Evolutionary conservation across 768 basidiomycete genomes (phyloP).

Genomic region (Russula griseocarnosa): DNA sequence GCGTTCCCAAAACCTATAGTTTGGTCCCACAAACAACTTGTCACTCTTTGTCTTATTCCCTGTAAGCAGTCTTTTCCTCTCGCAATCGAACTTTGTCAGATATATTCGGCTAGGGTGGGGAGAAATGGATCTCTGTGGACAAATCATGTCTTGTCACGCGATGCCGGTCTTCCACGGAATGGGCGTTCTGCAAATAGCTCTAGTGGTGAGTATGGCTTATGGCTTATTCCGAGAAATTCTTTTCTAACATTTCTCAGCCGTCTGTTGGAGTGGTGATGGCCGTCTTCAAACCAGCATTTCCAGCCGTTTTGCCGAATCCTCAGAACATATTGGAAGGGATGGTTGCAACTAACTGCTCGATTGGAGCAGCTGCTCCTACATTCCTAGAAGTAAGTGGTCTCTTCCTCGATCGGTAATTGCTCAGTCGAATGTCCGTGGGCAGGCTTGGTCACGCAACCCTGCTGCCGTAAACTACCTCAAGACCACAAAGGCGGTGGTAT

Average conservation of each 20-base stretch:
- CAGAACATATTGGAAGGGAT: constrained; percentile 33
- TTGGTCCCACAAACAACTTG: constrained; percentile 28
- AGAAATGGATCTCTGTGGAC: constrained; percentile 30
- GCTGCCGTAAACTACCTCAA: constrained; percentile 28
- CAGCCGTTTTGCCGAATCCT: constrained; percentile 34
- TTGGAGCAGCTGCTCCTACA: constrained; percentile 34
- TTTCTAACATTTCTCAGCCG: constrained; percentile 27
- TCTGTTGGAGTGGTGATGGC: constrained; percentile 32
- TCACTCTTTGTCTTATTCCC: constrained; percentile 21
- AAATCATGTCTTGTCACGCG: constrained; percentile 32
- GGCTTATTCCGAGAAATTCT: not conserved
- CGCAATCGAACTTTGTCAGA: not conserved
- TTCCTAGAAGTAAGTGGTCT: constrained; percentile 35
- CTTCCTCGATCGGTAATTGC: not conserved
- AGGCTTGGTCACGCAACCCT: constrained; percentile 32
- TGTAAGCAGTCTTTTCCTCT: constrained; percentile 8
- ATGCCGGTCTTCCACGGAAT: constrained; percentile 37
- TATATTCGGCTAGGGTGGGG: constrained; percentile 24
- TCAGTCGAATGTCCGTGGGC: not conserved
- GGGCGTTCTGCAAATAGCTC: constrained; percentile 32
- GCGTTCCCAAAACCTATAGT: constrained; percentile 33
- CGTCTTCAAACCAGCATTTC: constrained; percentile 33
- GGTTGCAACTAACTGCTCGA: constrained; percentile 28
- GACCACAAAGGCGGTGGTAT: constrained; percentile 30
- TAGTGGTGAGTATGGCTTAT: constrained; percentile 26